Conservation (phyloP, 2,329 filamentous ascomycete species). For the Chaetomium globosum region DNA sequence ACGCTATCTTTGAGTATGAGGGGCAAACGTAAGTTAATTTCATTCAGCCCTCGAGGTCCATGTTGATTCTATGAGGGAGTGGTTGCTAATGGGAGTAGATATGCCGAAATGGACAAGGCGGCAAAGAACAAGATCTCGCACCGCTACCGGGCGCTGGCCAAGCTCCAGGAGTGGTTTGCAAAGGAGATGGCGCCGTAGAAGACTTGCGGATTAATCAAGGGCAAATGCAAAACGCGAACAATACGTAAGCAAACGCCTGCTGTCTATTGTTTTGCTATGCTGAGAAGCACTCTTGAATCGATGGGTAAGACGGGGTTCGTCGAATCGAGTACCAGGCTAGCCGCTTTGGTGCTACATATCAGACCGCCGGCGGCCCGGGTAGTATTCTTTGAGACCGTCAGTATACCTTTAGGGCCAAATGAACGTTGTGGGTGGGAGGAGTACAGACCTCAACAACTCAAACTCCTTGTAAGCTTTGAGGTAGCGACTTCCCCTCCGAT, state of each 20-base stretch:
- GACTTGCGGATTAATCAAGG: neutral
- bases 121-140: conserved; percentile 94
- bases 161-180: conserved; percentile 80
- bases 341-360: neutral
- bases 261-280: conserved; percentile 4
- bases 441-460: conserved; percentile 71
- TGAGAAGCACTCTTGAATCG: neutral
- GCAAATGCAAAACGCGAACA: neutral
- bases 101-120: conserved; percentile 90
- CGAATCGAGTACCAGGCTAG: neutral
- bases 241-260: neutral
- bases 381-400: neutral
- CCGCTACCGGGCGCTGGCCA: conserved; percentile 80
- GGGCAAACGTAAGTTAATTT: conserved; percentile 68
- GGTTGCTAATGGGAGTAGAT: conserved; percentile 47
- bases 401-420: neutral
- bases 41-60: neutral
- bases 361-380: neutral
- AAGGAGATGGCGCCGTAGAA: conserved; percentile 41
- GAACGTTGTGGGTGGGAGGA: too few species aligned
- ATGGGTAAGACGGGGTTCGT: neutral
- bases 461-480: conserved; percentile 74
- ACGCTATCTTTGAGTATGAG: conserved; percentile 92
- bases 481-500: conserved; percentile 70
- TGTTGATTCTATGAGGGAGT: neutral